phyloP scores from a whole-genome alignment of 1,284 basidiomycete genomes.

The Pterulicium gracile region DNA sequence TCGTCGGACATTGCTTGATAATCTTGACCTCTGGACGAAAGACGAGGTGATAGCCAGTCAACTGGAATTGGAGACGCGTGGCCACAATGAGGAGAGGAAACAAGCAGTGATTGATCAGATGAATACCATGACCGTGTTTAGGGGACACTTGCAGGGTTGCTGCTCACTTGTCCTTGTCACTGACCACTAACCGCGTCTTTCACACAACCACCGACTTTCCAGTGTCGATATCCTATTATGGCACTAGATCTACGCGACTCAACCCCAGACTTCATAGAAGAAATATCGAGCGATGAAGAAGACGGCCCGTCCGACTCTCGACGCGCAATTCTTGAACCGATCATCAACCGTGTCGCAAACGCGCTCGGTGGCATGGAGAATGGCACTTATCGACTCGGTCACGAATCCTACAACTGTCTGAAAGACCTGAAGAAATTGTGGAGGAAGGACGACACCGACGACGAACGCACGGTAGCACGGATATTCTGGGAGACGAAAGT shows the following conservation, averaged over 20 bases:
- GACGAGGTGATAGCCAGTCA: neutral
- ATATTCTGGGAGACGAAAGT: slow-evolving; percentile 81
- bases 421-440: slow-evolving; percentile 92
- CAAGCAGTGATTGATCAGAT: neutral
- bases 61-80: neutral
- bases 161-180: neutral
- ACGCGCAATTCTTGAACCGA: slow-evolving; percentile 48
- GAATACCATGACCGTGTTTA: neutral
- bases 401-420: slow-evolving; percentile 76
- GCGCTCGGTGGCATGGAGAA: slow-evolving; percentile 65
- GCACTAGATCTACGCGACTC: neutral
- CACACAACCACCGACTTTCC: too few species aligned
- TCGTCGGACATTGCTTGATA: slow-evolving; percentile 22
- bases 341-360: slow-evolving; percentile 61
- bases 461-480: slow-evolving; percentile 87
- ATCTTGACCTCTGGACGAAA: neutral
- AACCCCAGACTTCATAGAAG: neutral
- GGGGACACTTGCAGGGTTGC: neutral
- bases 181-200: neutral
- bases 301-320: slow-evolving; percentile 10
- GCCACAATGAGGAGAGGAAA: neutral
- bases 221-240: too few species aligned
- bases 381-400: slow-evolving; percentile 71
- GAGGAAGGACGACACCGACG: slow-evolving; percentile 91
- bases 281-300: neutral